Percentiles rank a stretch among this genome's conserved stretches.
These are phyloP conservation scores for Carex arenaria DNA, from an alignment of 202 grass and related monocot species.

Conservation along the genomic window DNA sequence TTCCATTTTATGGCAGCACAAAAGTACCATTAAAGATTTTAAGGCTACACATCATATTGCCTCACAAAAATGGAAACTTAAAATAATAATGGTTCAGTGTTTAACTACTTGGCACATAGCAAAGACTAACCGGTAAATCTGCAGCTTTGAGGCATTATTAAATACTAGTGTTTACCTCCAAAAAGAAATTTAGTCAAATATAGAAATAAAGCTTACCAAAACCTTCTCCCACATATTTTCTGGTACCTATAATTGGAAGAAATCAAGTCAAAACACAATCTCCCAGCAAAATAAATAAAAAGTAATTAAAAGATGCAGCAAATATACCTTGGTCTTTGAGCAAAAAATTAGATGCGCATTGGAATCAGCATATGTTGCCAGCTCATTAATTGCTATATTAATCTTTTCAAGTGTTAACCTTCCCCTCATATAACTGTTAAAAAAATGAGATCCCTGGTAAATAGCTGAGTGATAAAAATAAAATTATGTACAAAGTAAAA, in stretches of 20 bases:
- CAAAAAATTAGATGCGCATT: slow-evolving; percentile 79
- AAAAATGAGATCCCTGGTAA: slow-evolving; percentile 11
- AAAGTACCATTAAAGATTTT: neutral
- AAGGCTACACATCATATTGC: neutral
- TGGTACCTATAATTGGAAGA: slow-evolving; percentile 49
- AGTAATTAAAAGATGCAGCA: neutral
- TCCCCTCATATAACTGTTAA: slow-evolving; percentile 87
- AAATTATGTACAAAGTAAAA: neutral
- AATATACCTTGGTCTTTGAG: slow-evolving; percentile 69
- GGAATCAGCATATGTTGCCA: slow-evolving; percentile 68
- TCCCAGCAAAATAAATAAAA: neutral
- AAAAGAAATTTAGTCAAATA: neutral
- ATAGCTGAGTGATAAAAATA: slow-evolving; percentile 11
- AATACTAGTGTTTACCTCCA: neutral
- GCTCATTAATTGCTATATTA: slow-evolving; percentile 91
- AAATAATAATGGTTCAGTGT: neutral
- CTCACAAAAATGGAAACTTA: neutral
- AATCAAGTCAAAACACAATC: slow-evolving; percentile 11
- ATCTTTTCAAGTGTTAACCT: slow-evolving; percentile 87
- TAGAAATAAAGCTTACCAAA: slow-evolving; percentile 54
- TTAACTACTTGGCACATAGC: too few species aligned
- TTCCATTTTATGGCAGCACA: neutral
- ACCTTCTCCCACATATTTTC: slow-evolving; percentile 79
- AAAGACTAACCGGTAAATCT: neutral
- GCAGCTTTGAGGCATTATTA: neutral